A percentile compares a stretch with the other conserved stretches of the same genome.
Conservation (phyloP, 2,329 filamentous ascomycete species). For the Alternaria postmessia region DNA sequence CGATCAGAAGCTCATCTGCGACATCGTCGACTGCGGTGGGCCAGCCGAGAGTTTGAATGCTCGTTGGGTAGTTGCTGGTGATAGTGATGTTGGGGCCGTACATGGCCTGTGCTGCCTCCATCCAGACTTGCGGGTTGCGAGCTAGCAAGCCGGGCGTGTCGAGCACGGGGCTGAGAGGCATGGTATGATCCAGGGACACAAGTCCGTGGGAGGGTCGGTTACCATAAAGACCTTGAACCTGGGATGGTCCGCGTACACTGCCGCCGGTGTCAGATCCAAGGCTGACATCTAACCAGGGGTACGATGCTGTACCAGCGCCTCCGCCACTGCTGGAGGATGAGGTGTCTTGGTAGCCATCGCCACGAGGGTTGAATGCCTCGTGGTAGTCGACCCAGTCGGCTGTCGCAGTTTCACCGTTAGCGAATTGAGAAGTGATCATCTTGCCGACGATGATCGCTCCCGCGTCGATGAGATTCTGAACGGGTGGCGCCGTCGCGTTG, state of each 20-base stretch:
- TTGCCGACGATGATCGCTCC: slow-evolving; percentile 63
- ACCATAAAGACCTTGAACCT: slow-evolving; percentile 60
- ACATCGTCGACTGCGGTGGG: slow-evolving; percentile 45
- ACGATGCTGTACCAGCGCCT: slow-evolving; percentile 56
- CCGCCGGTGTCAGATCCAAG: slow-evolving; percentile 62
- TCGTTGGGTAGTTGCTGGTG: slow-evolving; percentile 52
- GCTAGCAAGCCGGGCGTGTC: slow-evolving; percentile 59
- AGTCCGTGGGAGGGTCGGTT: slow-evolving; percentile 60
- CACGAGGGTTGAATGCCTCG: slow-evolving; percentile 54
- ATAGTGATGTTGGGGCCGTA: slow-evolving; percentile 57
- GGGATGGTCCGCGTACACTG: slow-evolving; percentile 58
- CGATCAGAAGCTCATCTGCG: slow-evolving; percentile 50
- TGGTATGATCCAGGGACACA: slow-evolving; percentile 57
- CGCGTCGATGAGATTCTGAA: slow-evolving; percentile 65
- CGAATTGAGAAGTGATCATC: slow-evolving; percentile 57
- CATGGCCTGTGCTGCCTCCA: slow-evolving; percentile 55
- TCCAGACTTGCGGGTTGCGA: slow-evolving; percentile 56
- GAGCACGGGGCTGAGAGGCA: slow-evolving; percentile 58
- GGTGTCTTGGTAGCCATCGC: slow-evolving; percentile 57
- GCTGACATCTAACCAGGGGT: slow-evolving; percentile 60
- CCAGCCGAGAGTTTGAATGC: slow-evolving; percentile 55
- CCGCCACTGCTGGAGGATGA: slow-evolving; percentile 57
- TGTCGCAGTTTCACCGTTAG: slow-evolving; percentile 58
- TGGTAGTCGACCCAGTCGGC: slow-evolving; percentile 61
- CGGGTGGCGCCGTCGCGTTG: slow-evolving; percentile 58